Evolutionary conservation across 2,329 filamentous ascomycete species (phyloP).

Genomic region (Botrytis tulipae): DNA sequence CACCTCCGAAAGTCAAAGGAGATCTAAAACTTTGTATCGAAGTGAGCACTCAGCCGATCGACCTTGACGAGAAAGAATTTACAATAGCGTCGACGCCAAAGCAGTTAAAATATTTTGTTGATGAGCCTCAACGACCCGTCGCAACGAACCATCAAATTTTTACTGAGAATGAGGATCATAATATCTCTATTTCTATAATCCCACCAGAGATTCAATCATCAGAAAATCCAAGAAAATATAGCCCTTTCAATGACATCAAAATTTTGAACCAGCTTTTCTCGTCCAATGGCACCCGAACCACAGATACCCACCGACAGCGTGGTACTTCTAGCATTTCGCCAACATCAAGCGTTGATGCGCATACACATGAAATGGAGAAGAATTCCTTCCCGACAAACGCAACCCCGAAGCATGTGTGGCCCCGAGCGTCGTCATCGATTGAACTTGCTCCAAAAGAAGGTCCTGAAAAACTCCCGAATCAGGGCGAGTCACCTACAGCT

Average conservation of each 20-base stretch:
- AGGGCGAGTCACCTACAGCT: background rate
- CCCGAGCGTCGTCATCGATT: background rate
- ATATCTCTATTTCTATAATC: background rate
- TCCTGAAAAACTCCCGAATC: background rate
- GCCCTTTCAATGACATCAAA: conserved; percentile 2
- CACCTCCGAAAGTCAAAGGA: background rate
- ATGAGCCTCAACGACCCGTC: background rate
- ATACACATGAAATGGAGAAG: background rate
- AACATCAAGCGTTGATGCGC: background rate
- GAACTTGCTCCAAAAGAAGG: background rate
- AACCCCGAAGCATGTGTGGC: background rate
- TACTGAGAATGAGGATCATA: background rate
- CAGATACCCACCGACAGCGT: background rate
- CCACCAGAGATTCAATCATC: background rate
- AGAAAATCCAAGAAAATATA: background rate
- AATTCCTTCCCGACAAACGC: too few relatives aligned
- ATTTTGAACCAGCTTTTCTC: conserved; percentile 6
- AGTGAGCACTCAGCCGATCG: background rate
- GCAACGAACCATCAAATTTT: background rate
- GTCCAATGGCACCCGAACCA: background rate
- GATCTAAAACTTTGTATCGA: background rate
- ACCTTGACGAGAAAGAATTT: background rate
- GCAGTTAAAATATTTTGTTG: background rate
- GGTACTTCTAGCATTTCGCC: background rate
- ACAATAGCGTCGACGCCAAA: background rate